phyloP scores from a whole-genome alignment of 164 flowering plant species.

The Chimonanthus salicifolius region DNA sequence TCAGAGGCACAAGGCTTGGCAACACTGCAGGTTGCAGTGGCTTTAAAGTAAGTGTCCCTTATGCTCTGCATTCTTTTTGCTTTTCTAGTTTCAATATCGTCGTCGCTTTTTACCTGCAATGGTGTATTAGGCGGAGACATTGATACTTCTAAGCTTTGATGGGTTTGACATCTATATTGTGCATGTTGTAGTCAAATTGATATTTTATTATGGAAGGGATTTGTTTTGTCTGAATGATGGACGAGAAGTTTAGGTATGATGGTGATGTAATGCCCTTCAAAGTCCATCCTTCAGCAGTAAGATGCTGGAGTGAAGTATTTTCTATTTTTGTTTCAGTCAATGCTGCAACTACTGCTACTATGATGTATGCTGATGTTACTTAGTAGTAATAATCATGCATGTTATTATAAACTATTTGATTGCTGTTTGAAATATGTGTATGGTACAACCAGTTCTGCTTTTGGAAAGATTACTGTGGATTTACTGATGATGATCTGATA shows the following conservation, averaged over 20 bases:
- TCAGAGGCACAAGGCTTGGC: constrained; percentile 27
- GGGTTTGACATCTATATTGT: constrained; percentile 9
- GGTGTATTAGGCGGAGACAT: constrained; percentile 31
- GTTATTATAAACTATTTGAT: too few relatives aligned
- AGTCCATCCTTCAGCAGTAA: not conserved
- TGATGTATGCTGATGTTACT: too few relatives aligned
- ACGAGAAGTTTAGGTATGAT: too few relatives aligned
- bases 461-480: too few relatives aligned
- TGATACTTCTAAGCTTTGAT: constrained; percentile 27
- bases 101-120: not conserved
- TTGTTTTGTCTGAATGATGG: too few relatives aligned
- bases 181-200: not conserved
- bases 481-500: too few relatives aligned
- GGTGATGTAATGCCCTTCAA: not conserved
- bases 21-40: constrained; percentile 37
- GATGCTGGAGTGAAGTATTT: not conserved
- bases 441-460: too few relatives aligned
- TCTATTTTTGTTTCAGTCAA: not conserved
- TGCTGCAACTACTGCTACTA: not conserved
- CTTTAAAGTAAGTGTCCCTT: constrained; percentile 42
- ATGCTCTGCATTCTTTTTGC: constrained; percentile 16
- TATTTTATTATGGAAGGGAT: too few relatives aligned
- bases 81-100: not conserved
- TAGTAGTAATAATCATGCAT: too few relatives aligned
- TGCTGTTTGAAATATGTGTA: too few relatives aligned